Evolutionary conservation across 768 basidiomycete species (phyloP).

Genomic region (Calocera cornea): DNA sequence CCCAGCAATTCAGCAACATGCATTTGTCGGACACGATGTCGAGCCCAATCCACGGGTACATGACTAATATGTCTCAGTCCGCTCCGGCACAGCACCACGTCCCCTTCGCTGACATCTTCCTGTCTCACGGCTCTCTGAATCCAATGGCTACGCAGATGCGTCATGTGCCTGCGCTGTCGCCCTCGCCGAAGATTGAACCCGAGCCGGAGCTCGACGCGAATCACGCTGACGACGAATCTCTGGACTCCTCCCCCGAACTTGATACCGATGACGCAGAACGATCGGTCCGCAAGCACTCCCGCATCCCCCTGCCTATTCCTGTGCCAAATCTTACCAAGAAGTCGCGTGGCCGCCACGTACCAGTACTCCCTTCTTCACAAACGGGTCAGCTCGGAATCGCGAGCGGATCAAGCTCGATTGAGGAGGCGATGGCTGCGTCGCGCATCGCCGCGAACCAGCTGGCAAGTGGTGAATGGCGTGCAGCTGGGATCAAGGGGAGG

Average conservation of each 20-base stretch:
- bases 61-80: not conserved
- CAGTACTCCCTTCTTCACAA: conserved; percentile 18
- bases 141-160: not conserved
- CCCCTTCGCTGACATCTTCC: not conserved
- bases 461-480: not conserved
- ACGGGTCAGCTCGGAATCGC: conserved; percentile 6
- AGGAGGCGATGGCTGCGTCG: conserved; percentile 6
- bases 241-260: conserved; percentile 5
- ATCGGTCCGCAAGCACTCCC: conserved; percentile 6
- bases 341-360: conserved; percentile 63
- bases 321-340: conserved; percentile 71
- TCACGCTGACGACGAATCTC: conserved; percentile 5
- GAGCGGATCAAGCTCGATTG: conserved; percentile 5
- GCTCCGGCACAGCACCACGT: not conserved
- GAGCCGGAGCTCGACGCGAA: conserved; percentile 7
- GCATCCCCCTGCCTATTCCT: conserved; percentile 37
- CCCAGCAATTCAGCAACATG: not conserved
- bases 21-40: conserved; percentile 2
- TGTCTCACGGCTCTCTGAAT: not conserved
- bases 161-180: not conserved
- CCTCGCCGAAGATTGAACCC: conserved; percentile 7
- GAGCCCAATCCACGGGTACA: not conserved
- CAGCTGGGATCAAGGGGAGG: conserved; percentile 20
- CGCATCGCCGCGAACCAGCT: conserved; percentile 9
- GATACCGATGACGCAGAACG: not conserved